These are phyloP conservation scores for Parathielavia appendiculata DNA, from an alignment of 495 filamentous ascomycete species.

Conservation along the genomic window DNA sequence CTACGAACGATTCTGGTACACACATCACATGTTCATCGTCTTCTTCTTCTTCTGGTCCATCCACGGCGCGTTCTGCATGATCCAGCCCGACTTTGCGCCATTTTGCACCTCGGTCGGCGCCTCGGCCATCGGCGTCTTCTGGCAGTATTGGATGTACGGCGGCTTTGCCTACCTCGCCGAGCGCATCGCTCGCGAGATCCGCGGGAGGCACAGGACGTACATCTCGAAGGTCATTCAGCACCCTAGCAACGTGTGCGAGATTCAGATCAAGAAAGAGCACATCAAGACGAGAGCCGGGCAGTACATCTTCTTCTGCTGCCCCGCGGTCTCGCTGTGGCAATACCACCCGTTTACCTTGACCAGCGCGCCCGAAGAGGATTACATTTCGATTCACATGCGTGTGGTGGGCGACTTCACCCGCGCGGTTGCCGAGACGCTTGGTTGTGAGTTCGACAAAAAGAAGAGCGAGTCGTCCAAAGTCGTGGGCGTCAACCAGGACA, in stretches of 20 bases:
- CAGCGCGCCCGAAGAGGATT: constrained; percentile 75
- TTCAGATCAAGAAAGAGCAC: constrained; percentile 79
- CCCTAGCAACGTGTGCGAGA: constrained; percentile 75
- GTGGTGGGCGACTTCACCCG: constrained; percentile 67
- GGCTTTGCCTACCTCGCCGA: constrained; percentile 68
- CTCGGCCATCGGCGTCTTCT: constrained; percentile 65
- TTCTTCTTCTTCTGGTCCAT: constrained; percentile 81
- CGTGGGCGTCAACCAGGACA: constrained; percentile 58
- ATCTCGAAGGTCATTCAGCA: constrained; percentile 81
- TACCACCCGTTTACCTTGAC: constrained; percentile 77
- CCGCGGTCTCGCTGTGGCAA: constrained; percentile 73
- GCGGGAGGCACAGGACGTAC: constrained; percentile 67
- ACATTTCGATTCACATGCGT: constrained; percentile 74
- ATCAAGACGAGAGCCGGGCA: constrained; percentile 73
- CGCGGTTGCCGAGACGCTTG: constrained; percentile 57
- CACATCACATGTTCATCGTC: constrained; percentile 69
- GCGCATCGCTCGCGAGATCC: constrained; percentile 62
- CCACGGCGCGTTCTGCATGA: constrained; percentile 78
- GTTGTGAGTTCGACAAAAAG: constrained; percentile 62
- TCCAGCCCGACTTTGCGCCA: constrained; percentile 66
- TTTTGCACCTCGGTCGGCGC: constrained; percentile 58
- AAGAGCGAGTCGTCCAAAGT: constrained; percentile 52
- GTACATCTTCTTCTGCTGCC: constrained; percentile 80
- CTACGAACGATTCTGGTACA: constrained; percentile 78
- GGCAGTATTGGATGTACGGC: constrained; percentile 75